A percentile compares a stretch with the other conserved stretches of the same genome.
These are phyloP conservation scores for Parastagonospora avenae DNA, from an alignment of 2,329 filamentous ascomycete species.

Conservation along the genomic window DNA sequence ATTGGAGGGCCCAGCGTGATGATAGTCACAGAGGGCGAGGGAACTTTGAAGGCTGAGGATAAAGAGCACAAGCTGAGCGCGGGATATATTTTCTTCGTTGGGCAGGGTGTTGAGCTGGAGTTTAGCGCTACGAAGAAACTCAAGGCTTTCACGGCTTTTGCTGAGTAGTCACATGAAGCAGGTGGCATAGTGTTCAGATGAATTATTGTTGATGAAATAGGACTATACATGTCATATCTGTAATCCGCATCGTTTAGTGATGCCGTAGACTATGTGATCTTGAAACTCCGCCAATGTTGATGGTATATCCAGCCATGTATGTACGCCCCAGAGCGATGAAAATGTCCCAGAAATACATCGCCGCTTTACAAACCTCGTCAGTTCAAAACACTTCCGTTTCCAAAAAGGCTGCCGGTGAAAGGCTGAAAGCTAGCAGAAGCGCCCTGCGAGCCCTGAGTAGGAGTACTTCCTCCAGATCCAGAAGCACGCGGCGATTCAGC, in stretches of 20 bases:
- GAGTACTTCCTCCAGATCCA: not conserved
- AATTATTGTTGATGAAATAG: slow-evolving; percentile 20
- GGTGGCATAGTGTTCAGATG: slow-evolving; percentile 12
- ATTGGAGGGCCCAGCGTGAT: slow-evolving; percentile 67
- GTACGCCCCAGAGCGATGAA: too few species aligned
- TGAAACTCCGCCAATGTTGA: too few species aligned
- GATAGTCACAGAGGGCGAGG: slow-evolving; percentile 65
- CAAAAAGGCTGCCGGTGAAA: not conserved
- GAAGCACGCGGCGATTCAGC: not conserved
- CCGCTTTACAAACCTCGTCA: too few species aligned
- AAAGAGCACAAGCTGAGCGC: slow-evolving; percentile 61
- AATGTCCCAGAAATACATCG: too few species aligned
- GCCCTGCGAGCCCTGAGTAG: not conserved
- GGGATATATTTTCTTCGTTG: slow-evolving; percentile 71
- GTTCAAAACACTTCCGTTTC: not conserved
- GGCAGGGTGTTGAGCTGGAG: slow-evolving; percentile 58
- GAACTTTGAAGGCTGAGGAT: slow-evolving; percentile 60
- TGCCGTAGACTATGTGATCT: too few species aligned
- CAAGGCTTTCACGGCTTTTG: slow-evolving; percentile 56
- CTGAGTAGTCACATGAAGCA: slow-evolving; percentile 39
- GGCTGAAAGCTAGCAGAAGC: not conserved
- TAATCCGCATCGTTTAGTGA: too few species aligned
- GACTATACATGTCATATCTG: not conserved
- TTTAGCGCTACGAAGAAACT: slow-evolving; percentile 52
- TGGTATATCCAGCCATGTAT: too few species aligned